Evolutionary conservation across 1,284 basidiomycete genomes (phyloP).

Genomic region (Ganoderma lucidum): DNA sequence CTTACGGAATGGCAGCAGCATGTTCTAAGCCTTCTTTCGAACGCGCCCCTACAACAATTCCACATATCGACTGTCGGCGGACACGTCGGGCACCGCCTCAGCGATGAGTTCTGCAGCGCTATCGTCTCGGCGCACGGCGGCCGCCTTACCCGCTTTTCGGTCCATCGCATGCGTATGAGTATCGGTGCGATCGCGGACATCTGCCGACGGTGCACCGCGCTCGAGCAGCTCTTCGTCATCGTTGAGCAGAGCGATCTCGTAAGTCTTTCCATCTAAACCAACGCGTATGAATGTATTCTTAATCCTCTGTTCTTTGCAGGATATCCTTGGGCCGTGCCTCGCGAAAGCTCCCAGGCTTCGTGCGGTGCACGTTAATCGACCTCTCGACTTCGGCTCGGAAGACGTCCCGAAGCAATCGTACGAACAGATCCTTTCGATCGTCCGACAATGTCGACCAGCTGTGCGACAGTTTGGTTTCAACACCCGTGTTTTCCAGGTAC

Average conservation of each 20-base stretch:
- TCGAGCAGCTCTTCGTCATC: conserved; percentile 71
- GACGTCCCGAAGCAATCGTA: conserved; percentile 34
- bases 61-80: conserved; percentile 66
- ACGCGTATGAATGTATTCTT: neutral
- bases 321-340: conserved; percentile 41
- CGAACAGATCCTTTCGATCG: conserved; percentile 38
- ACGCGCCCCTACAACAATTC: conserved; percentile 60
- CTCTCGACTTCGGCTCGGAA: conserved; percentile 45
- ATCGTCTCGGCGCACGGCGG: conserved; percentile 59
- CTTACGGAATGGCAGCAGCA: conserved; percentile 51
- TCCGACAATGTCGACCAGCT: conserved; percentile 39
- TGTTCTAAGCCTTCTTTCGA: conserved; percentile 53
- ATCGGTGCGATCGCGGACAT: conserved; percentile 59
- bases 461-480: conserved; percentile 48
- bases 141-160: conserved; percentile 63
- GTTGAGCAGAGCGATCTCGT: conserved; percentile 58
- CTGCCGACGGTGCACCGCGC: conserved; percentile 56
- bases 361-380: conserved; percentile 61
- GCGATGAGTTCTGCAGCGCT: conserved; percentile 57
- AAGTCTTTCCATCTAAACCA: neutral
- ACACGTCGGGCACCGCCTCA: conserved; percentile 47
- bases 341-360: conserved; percentile 49
- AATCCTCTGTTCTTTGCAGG: conserved; percentile 41
- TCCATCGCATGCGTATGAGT: conserved; percentile 67
- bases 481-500: conserved; percentile 57